Percentiles rank a stretch among this genome's conserved stretches.
phyloP scores from a whole-genome alignment of 2,329 filamentous ascomycete genomes.

The Pseudofabraea citricarpa region DNA sequence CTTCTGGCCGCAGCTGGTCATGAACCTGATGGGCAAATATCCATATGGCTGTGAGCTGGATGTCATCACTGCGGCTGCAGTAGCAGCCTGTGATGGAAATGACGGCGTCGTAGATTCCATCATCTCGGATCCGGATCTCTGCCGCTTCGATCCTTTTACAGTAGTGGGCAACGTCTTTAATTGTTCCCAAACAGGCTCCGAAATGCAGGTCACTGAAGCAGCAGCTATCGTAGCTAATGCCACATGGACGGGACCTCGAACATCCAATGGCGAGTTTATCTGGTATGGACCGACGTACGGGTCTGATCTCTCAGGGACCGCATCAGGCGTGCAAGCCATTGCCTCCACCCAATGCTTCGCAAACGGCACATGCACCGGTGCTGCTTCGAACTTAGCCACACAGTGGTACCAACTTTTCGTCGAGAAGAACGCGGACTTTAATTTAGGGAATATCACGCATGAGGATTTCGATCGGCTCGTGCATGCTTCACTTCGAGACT shows the following conservation, averaged over 20 bases:
- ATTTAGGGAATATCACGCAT: conserved; percentile 26
- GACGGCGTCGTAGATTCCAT: neutral
- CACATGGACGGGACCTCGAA: neutral
- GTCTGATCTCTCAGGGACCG: neutral
- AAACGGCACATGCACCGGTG: neutral
- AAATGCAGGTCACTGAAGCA: neutral
- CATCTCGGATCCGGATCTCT: neutral
- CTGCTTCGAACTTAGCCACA: conserved; percentile 25
- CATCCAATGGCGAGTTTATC: neutral
- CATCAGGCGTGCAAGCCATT: too few relatives aligned
- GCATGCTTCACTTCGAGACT: conserved; percentile 17
- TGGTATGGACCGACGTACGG: neutral
- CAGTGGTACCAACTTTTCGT: conserved; percentile 31
- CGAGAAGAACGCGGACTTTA: conserved; percentile 25
- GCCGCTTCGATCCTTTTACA: neutral
- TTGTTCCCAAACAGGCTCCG: neutral
- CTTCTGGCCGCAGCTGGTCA: conserved; percentile 4
- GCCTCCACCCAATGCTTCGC: too few relatives aligned
- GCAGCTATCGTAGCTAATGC: neutral
- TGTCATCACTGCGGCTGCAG: neutral
- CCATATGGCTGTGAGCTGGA: neutral
- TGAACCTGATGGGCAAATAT: conserved; percentile 5
- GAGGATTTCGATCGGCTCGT: conserved; percentile 16
- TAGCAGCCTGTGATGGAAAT: neutral
- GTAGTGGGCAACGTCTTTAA: neutral